phyloP scores from a whole-genome alignment of 257 asterid species.

The Nicotiana tomentosiformis region DNA sequence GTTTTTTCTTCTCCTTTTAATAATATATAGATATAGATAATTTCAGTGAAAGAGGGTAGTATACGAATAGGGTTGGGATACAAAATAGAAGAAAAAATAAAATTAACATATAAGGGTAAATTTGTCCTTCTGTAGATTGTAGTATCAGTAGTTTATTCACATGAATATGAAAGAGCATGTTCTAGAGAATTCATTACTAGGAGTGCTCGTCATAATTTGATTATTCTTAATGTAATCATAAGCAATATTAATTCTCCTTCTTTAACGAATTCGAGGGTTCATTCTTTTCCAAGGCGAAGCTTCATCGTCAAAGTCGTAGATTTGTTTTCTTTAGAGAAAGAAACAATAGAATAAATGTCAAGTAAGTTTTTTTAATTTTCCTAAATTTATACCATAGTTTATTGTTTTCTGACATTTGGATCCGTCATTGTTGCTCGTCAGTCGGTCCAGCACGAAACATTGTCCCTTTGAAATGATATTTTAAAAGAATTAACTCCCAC shows the following conservation, averaged over 20 bases:
- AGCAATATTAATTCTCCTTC: not conserved
- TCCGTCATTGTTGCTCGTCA: not conserved
- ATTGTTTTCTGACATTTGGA: not conserved
- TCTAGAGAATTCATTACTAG: not conserved
- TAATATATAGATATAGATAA: not conserved
- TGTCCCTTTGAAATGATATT: not conserved
- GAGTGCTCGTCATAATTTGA: not conserved
- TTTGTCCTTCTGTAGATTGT: not conserved
- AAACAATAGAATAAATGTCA: not conserved
- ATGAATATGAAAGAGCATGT: not conserved
- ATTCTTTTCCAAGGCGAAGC: not conserved
- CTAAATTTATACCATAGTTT: not conserved
- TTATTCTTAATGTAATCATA: not conserved
- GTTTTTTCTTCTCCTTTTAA: no score
- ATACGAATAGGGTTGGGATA: not conserved
- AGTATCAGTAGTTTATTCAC: not conserved
- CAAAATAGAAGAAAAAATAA: not conserved
- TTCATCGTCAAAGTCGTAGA: not conserved
- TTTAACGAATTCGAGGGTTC: no score
- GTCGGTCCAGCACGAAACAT: not conserved
- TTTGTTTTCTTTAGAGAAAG: not conserved
- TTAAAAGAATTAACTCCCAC: not conserved
- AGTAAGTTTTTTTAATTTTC: not conserved
- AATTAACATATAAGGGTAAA: not conserved
- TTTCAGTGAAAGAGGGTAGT: not conserved